phyloP scores from a whole-genome alignment of 768 basidiomycete species.

The Aureoboletus auriporus region DNA sequence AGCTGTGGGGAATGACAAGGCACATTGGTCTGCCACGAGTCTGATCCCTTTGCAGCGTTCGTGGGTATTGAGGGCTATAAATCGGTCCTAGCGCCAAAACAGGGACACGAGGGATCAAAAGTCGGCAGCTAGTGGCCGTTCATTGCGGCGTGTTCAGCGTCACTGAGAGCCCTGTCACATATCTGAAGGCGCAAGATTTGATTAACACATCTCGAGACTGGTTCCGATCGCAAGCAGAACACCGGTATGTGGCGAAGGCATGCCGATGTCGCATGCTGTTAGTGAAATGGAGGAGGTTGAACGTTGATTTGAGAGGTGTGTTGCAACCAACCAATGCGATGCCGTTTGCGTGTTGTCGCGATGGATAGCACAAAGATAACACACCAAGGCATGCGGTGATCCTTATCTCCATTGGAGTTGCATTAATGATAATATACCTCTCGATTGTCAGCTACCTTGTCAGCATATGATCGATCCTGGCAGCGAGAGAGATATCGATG shows the following conservation, averaged over 20 bases:
- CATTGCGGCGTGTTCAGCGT: conserved; percentile 4
- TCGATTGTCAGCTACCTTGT: neutral
- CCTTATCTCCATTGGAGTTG: neutral
- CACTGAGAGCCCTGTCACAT: conserved; percentile 3
- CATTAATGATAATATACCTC: neutral
- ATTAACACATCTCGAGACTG: neutral
- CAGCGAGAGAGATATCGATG: neutral
- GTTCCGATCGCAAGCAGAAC: neutral
- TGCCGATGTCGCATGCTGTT: neutral
- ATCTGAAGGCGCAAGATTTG: conserved; percentile 11
- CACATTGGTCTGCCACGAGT: neutral
- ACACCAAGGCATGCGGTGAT: neutral
- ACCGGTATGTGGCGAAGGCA: conserved; percentile 17
- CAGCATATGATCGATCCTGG: no score
- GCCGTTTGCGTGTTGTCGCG: no score
- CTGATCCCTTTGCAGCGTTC: neutral
- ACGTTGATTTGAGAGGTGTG: no score
- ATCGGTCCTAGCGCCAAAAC: neutral
- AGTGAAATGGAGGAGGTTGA: no score
- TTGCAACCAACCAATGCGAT: no score
- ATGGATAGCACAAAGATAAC: no score
- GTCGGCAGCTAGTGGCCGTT: neutral
- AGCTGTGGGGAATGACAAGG: conserved; percentile 10
- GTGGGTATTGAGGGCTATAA: neutral
- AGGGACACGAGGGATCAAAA: neutral